Base-by-base conservation (phyloP, 257 asterid species). In the Nicotiana obtusifolia region DNA sequence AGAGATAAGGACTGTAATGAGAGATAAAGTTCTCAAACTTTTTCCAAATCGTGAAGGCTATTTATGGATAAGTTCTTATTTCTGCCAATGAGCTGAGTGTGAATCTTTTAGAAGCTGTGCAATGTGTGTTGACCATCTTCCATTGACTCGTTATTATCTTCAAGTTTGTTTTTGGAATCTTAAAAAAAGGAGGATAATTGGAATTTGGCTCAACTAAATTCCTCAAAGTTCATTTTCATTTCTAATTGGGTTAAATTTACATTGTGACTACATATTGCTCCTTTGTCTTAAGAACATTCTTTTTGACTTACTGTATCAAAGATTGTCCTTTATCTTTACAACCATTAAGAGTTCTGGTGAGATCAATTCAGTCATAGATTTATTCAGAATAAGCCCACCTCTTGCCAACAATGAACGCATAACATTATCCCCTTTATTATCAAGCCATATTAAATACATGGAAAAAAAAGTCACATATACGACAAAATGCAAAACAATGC, bases 401-500 rank as follows among this genome's bases (percentile, higher is more conserved):
- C 33, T 33, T 26, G 24, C 16, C 6, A 19, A 14, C 62, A 47
- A 24, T 24, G 44, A 14, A 75, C 52, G 80, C 41, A 24, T 24
- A 75, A 49, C 52, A 26, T 26, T 24, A 75, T 75, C 37, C 24
- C 14, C 61, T 73, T 73, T 47, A 47, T 49, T 26, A 24, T 49
- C 80, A 75, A 26, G 44, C 15, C 80, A 75, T 26, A 73, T 49
- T 15, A 24, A 75, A 75, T 22, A 60, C 62, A 75, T 49, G 20
- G 8, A 24, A 15, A 49, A 14, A 44, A 22, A 44, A 41, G 4
- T 7, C 33, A 75, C 62, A 14, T 24, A 14, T 20, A 49, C 26
- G 52, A 24, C 9, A 75, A 73, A 49, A 49, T 75, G 80, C 80
- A 49, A 76, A 35, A 22, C 54, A 69, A 65, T 81, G 85, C 5